A percentile compares a stretch with the other conserved stretches of the same genome.
Evolutionary conservation across 1,139 yeast species (phyloP).

Genomic region (Sporopachydermia cereana): DNA sequence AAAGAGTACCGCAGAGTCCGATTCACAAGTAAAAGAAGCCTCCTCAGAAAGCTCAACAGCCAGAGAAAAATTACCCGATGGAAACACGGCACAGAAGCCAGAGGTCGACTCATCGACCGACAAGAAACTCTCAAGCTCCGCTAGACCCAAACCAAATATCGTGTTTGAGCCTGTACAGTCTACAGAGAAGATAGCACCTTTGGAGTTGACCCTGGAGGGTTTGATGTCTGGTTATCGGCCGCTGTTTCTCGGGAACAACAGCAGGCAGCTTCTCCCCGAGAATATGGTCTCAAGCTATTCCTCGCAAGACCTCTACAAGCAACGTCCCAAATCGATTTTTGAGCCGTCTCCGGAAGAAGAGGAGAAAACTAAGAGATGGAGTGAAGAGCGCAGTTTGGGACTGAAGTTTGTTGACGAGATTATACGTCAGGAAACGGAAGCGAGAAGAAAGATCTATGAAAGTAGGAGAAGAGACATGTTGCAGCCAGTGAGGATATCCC

Average conservation of each 20-base stretch:
- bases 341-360: background rate
- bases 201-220: background rate
- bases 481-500: background rate
- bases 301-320: background rate
- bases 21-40: no score
- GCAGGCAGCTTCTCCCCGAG: background rate
- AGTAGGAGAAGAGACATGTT: background rate
- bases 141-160: background rate
- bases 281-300: background rate
- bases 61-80: no score
- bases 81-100: no score
- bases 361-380: background rate
- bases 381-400: background rate
- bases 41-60: no score
- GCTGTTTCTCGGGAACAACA: constrained; percentile 1
- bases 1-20: no score
- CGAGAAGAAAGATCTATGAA: background rate
- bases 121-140: no score
- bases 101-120: no score
- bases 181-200: background rate
- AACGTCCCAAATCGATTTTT: background rate
- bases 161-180: background rate
- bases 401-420: background rate
- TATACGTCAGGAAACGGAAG: background rate
- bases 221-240: background rate